These are phyloP conservation scores for Trametes gibbosa DNA, from an alignment of 768 basidiomycete genomes.

Conservation along the genomic window DNA sequence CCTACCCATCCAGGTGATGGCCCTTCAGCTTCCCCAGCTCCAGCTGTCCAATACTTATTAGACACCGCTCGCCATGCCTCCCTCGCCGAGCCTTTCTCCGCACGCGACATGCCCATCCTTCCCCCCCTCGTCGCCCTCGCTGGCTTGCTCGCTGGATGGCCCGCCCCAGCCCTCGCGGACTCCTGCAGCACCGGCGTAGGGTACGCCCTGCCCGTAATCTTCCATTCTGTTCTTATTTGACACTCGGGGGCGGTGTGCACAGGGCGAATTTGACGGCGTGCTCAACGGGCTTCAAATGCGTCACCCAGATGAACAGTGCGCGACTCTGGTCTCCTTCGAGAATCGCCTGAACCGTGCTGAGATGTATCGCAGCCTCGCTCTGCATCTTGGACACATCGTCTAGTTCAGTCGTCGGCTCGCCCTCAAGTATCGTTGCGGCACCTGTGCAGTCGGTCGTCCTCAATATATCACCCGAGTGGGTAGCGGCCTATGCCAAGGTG, in stretches of 20 bases:
- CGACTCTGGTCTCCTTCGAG: not conserved
- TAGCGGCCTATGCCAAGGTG: conserved; percentile 52
- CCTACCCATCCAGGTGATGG: not conserved
- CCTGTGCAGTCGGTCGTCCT: conserved; percentile 1
- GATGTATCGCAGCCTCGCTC: not conserved
- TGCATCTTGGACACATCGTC: conserved; percentile 3
- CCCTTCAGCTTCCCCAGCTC: not conserved
- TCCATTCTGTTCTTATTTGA: not conserved
- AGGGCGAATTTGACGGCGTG: conserved; percentile 13
- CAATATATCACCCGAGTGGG: conserved; percentile 46
- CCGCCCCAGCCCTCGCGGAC: not conserved
- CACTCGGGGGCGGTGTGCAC: not conserved
- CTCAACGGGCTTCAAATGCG: conserved; percentile 10
- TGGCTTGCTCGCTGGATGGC: not conserved
- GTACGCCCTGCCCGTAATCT: not conserved
- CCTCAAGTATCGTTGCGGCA: not conserved
- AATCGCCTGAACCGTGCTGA: not conserved
- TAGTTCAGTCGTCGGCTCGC: not conserved
- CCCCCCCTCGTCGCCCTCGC: not conserved
- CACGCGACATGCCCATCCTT: conserved; percentile 2
- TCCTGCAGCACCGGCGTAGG: conserved; percentile 2
- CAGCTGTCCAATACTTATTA: not conserved
- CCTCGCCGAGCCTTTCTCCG: not conserved
- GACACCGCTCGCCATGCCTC: not conserved
- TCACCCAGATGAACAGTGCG: conserved; percentile 10